phyloP scores from a whole-genome alignment of 345 rosid species.

The Citrus sinensis region DNA sequence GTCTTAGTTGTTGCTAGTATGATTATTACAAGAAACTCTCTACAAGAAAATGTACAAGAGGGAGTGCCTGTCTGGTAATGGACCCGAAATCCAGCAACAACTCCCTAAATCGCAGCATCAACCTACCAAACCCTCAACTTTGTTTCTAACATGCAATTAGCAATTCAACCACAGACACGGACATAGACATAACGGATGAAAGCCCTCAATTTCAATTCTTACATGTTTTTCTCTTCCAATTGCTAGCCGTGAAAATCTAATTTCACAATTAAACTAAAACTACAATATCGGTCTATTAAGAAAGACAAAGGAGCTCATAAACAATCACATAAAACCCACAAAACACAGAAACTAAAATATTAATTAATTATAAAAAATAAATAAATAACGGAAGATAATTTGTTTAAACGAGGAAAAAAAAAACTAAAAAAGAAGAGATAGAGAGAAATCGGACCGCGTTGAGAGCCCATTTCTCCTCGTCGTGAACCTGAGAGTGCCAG shows the following conservation, averaged over 20 bases:
- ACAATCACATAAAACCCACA: not conserved
- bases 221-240: not conserved
- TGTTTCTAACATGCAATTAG: not conserved
- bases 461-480: conserved; percentile 70
- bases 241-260: not conserved
- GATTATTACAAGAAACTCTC: not conserved
- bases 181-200: not conserved
- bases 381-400: not conserved
- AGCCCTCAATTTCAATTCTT: not conserved
- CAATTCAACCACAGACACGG: not conserved
- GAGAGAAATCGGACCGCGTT: conserved; percentile 46
- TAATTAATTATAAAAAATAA: not conserved
- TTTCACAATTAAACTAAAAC: not conserved
- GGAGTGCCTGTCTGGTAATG: too few species aligned
- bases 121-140: not conserved
- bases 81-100: not conserved
- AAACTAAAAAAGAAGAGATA: not conserved
- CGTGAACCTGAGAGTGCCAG: conserved; percentile 63
- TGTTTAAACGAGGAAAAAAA: not conserved
- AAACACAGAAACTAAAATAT: not conserved
- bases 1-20: not conserved
- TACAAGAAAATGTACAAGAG: not conserved
- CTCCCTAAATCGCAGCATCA: not conserved
- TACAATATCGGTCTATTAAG: not conserved
- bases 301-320: not conserved